phyloP scores from a whole-genome alignment of 1,139 yeast genomes.

The Kodamaea derodonti region DNA sequence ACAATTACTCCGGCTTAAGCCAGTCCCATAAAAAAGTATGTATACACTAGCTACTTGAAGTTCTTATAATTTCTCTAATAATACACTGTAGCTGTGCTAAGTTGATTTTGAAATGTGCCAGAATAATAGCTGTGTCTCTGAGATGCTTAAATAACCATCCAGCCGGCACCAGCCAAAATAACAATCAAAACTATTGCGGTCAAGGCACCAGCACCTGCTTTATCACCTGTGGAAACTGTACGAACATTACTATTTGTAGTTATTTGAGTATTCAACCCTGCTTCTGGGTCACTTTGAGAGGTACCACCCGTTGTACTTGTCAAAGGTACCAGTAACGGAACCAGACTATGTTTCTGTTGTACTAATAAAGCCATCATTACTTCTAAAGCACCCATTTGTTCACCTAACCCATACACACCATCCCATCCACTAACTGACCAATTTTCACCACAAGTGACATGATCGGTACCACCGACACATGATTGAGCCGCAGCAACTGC shows the following conservation, averaged over 20 bases:
- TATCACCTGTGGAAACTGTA: slow-evolving; percentile 33
- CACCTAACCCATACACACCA: slow-evolving; percentile 82
- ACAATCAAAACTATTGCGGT: slow-evolving; percentile 40
- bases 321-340: slow-evolving; percentile 48
- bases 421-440: slow-evolving; percentile 80
- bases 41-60: too few species aligned
- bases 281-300: slow-evolving; percentile 45
- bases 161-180: slow-evolving; percentile 37
- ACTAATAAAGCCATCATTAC: slow-evolving; percentile 63
- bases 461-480: slow-evolving; percentile 84
- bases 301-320: slow-evolving; percentile 60
- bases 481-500: slow-evolving; percentile 79
- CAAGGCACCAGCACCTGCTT: slow-evolving; percentile 47
- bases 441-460: slow-evolving; percentile 83
- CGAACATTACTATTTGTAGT: slow-evolving; percentile 28
- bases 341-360: slow-evolving; percentile 18
- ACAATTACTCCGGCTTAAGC: too few species aligned
- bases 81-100: too few species aligned
- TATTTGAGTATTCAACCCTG: slow-evolving; percentile 30
- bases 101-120: too few species aligned
- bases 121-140: too few species aligned
- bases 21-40: too few species aligned
- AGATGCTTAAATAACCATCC: slow-evolving; percentile 45
- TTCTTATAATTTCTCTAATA: too few species aligned
- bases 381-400: slow-evolving; percentile 87